Evolutionary conservation across 2,329 filamentous ascomycete species (phyloP).

Genomic region (Talaromyces amestolkiae): DNA sequence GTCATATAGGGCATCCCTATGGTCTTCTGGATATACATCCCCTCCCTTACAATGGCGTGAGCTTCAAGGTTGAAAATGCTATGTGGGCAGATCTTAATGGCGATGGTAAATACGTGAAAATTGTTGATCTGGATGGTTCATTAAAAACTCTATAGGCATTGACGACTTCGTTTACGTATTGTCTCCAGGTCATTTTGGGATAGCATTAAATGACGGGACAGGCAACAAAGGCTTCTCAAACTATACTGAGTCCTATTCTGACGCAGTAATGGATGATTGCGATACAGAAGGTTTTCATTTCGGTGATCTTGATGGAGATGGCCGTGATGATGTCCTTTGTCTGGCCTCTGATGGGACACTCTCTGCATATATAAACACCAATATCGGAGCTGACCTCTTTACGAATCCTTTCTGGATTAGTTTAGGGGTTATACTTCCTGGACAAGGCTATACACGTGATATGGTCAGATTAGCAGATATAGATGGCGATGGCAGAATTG

Average conservation of each 20-base stretch:
- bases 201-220: too few relatives aligned
- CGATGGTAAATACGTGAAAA: background rate
- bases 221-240: too few relatives aligned
- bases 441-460: background rate
- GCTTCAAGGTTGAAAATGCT: background rate
- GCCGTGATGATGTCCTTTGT: too few relatives aligned
- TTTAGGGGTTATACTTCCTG: background rate
- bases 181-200: too few relatives aligned
- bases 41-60: too few relatives aligned
- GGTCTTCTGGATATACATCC: background rate
- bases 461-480: constrained; percentile 3
- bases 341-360: too few relatives aligned
- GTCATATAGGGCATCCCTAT: background rate
- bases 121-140: background rate
- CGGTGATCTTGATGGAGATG: too few relatives aligned
- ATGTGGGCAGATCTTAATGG: background rate
- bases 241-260: too few relatives aligned
- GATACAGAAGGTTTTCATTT: too few relatives aligned
- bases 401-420: background rate
- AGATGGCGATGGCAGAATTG: background rate
- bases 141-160: background rate
- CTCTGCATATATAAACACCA: too few relatives aligned
- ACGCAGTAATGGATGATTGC: too few relatives aligned
- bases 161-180: background rate
- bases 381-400: too few relatives aligned